These are phyloP conservation scores for Picochlorum sp. DNA, from an alignment of 139 green algal species.

Conservation along the genomic window DNA sequence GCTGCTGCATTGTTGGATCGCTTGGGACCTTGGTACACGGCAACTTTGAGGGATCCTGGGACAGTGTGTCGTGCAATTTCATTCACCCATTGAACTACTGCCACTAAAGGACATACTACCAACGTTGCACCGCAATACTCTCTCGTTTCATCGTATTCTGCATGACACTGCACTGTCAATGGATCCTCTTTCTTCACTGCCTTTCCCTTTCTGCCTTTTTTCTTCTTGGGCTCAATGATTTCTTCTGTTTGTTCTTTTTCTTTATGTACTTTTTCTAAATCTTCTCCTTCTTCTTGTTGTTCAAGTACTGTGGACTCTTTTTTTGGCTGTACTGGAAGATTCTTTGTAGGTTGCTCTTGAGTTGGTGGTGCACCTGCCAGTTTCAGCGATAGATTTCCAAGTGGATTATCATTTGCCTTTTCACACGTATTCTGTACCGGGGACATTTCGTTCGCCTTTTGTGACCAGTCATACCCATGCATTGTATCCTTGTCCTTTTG, in stretches of 20 bases:
- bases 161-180: background rate
- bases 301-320: background rate
- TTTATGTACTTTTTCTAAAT: background rate
- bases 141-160: background rate
- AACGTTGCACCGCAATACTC: constrained; percentile 65
- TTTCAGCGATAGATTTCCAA: too few relatives aligned
- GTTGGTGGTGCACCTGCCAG: too few relatives aligned
- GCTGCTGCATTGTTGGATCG: constrained; percentile 31
- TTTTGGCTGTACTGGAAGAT: background rate
- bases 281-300: background rate
- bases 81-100: constrained; percentile 83
- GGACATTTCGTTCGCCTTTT: background rate
- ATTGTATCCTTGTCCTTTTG: constrained; percentile 10
- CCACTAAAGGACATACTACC: constrained; percentile 86
- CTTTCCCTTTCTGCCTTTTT: constrained; percentile 3
- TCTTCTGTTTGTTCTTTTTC: background rate
- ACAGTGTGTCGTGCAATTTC: constrained; percentile 80
- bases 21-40: constrained; percentile 78
- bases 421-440: too few relatives aligned
- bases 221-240: background rate
- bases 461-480: constrained; percentile 23
- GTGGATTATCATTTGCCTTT: too few relatives aligned
- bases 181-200: constrained; percentile 8
- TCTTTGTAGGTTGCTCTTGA: too few relatives aligned
- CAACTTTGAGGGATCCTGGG: constrained; percentile 47